These are phyloP conservation scores for Aegilops sharonensis DNA, from an alignment of 176 grass and related monocot genomes.

Conservation along the genomic window DNA sequence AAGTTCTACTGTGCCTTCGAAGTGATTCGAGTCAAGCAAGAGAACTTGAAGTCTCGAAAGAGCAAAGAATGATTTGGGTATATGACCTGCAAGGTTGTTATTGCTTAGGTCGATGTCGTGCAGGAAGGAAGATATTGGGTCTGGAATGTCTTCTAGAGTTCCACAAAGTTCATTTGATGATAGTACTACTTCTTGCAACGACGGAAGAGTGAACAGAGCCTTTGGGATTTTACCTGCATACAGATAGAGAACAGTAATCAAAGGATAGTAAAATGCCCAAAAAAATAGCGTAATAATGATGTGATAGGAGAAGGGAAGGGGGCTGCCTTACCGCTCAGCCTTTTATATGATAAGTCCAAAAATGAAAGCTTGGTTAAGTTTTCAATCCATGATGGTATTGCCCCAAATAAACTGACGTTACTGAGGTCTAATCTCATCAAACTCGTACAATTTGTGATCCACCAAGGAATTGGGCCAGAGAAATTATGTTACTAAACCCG, in stretches of 20 bases:
- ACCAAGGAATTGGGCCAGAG: neutral
- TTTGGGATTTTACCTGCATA: conserved; percentile 18
- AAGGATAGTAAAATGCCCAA: no score
- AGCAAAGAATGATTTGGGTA: conserved; percentile 26
- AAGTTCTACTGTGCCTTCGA: conserved; percentile 28
- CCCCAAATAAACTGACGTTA: neutral
- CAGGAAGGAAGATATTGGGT: neutral
- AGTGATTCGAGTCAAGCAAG: neutral
- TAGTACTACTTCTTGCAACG: fast-evolving
- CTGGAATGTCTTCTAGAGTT: neutral
- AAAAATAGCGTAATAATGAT: no score
- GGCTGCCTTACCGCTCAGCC: conserved; percentile 4
- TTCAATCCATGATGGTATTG: neutral
- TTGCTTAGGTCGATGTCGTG: fast-evolving
- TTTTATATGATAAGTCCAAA: neutral
- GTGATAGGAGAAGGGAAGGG: neutral
- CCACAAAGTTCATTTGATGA: neutral
- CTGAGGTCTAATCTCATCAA: neutral
- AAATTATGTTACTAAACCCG: no score
- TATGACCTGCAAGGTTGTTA: conserved; percentile 14
- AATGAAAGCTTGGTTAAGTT: neutral
- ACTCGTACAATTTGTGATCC: conserved; percentile 9
- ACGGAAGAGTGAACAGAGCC: conserved; percentile 14
- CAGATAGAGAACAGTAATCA: neutral
- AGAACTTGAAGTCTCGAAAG: neutral